Base-by-base conservation (phyloP, 2,329 filamentous ascomycete species). In the Metarhizium guizhouense region DNA sequence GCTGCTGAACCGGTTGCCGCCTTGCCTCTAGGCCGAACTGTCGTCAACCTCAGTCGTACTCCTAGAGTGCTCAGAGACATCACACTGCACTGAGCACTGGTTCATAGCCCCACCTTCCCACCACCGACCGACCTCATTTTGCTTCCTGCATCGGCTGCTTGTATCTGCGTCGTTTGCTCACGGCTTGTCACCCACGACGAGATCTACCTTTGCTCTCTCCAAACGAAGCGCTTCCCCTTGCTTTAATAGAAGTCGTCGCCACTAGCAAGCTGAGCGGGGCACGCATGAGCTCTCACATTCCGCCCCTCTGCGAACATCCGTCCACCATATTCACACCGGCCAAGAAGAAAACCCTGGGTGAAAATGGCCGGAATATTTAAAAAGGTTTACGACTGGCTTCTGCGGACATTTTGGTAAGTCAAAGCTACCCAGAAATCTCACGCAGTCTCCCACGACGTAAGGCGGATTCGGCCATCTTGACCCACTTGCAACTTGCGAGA, bases 311-410 rank as follows among this genome's bases (percentile, higher is more conserved):
- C n/a, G 2, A n/a, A 40, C 7, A 32, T 36, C 47, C 36, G 13
- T n/a, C 32, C 38, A 48, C 45, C 25, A 29, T 6, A 48, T 30
- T 48, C 20, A 18, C 45, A 30, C 20, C 45, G 11, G 45, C 25
- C 13, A 29, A 48, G 10, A 30, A n/a, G 25, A 29, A 30, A 18
- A 14, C 6, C 7, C 20, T 3, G 54, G 54, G 30, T 57, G 54
- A 67, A 66, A 74, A 97, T 97, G 92, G 88, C 90, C 67, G 88
- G 90, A 65, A 77, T 99, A 71, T 95, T 99, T 74, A 88, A 87
- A 70, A 87, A 86, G 76, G 86, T 99, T 73, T 97, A 97, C 80
- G 94, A 97, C 83, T 97, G 93, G 93, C 80, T 97, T 72, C 78
- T 99, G 76, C 87, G 93, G 79, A 88, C 94, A 68, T 97, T 99